Evolutionary conservation across 1,284 basidiomycete genomes (phyloP), one percentile per base, ranked within the genome.

Genomic region (Erythrobasidium hasegawianum): DNA sequence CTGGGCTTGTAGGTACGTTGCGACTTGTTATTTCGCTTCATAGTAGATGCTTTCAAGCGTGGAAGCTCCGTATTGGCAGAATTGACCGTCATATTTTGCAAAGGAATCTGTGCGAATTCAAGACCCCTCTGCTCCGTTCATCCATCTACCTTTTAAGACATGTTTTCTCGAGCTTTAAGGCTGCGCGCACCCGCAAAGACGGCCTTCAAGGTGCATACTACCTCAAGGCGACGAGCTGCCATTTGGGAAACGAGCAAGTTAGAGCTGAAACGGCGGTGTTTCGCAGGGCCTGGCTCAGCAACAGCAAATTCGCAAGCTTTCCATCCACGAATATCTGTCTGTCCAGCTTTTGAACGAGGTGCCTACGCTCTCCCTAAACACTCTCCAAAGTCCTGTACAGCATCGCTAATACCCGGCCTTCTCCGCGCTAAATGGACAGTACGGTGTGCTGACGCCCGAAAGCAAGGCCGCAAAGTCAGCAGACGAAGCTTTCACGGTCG

Each of bases 301-400:
- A 68, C 69, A 72, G 41, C 92, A 95, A 84, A 90, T 83, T 81
- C 90, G 95, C 74, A 89, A 88, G 80, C 85, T 98, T 75, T 96
- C 92, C 54, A 95, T 99, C 76, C 95, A 99, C 81, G 95, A 99
- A 82, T 92, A 97, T 81, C 92, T 97, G 78, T 96, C 93, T 60
- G 89, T 97, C 79, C 86, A 88, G 74, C 83, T 98, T 56, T 85
- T 98, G 75, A 97, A 97, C 82, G 87, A 89, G 72, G 93, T 94
- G 33, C 33, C 4, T 33, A 33, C 4, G 4, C 33, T 10, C n/a
- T 16, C 38, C 8, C 13, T 8, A 40, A 3, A 10, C 4, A 20
- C 29, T n/a, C 55, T 26, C 57, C 24, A 45, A 45, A 45, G 24
- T 11, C n/a, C 11, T 38, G 43, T 8, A 20, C 1, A 59, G n/a